Evolutionary conservation across 768 basidiomycete species (phyloP).

Genomic region (Podaxis sp.): DNA sequence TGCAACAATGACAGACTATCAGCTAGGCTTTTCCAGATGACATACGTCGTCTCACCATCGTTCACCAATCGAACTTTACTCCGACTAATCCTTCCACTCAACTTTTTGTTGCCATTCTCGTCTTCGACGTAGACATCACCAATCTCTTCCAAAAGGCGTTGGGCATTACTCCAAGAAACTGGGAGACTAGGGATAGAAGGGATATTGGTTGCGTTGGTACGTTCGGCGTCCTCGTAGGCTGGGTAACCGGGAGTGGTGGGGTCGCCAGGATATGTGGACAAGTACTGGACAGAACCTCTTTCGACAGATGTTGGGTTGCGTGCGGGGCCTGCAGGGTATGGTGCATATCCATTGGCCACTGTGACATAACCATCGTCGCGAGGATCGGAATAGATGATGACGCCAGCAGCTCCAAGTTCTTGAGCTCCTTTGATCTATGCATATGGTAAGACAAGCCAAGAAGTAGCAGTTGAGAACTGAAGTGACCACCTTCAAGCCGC

Average conservation of each 20-base stretch:
- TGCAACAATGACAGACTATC: neutral
- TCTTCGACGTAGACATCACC: slow-evolving; percentile 31
- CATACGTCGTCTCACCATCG: slow-evolving; percentile 36
- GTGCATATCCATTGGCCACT: slow-evolving; percentile 67
- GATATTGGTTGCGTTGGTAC: slow-evolving; percentile 56
- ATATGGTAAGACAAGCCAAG: slow-evolving; percentile 11
- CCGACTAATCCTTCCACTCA: slow-evolving; percentile 50
- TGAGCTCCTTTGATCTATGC: slow-evolving; percentile 76
- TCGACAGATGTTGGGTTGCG: slow-evolving; percentile 82
- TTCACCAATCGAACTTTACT: slow-evolving; percentile 52
- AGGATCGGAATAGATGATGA: slow-evolving; percentile 83
- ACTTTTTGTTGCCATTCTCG: slow-evolving; percentile 27
- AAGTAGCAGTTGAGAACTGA: neutral
- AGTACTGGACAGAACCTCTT: slow-evolving; percentile 77
- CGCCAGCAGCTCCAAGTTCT: slow-evolving; percentile 75
- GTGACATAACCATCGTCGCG: slow-evolving; percentile 83
- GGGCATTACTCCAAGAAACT: slow-evolving; percentile 83
- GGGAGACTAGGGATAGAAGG: slow-evolving; percentile 86
- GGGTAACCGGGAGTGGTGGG: slow-evolving; percentile 89
- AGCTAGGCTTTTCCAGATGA: neutral
- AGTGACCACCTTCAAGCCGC: slow-evolving; percentile 73
- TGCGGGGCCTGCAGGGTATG: slow-evolving; percentile 86
- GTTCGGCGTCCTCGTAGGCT: slow-evolving; percentile 77
- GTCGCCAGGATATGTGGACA: slow-evolving; percentile 68
- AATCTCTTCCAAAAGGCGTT: slow-evolving; percentile 61